A percentile compares a stretch with the other conserved stretches of the same genome.
These are phyloP conservation scores for Aspergillus pseudotamarii DNA, from an alignment of 2,329 filamentous ascomycete species.

Conservation along the genomic window DNA sequence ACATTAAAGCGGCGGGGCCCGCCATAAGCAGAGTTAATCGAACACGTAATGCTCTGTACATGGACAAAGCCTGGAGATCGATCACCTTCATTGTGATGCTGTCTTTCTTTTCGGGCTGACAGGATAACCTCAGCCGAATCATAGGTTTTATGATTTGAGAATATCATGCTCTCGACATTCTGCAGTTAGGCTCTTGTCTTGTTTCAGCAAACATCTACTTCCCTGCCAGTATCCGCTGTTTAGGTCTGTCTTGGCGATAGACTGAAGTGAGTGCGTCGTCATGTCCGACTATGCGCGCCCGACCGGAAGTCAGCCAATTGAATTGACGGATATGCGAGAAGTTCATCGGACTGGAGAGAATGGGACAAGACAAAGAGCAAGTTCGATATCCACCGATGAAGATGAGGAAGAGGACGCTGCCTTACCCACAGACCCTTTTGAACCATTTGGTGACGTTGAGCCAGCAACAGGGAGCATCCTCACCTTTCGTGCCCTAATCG, in stretches of 20 bases:
- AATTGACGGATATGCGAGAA: not conserved
- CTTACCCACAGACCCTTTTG: not conserved
- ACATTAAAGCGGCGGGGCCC: not conserved
- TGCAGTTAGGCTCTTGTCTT: not conserved
- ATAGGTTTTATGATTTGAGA: not conserved
- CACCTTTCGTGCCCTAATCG: constrained; percentile 4
- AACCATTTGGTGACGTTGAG: not conserved
- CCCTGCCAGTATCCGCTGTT: not conserved
- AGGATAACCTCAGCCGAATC: not conserved
- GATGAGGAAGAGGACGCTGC: not conserved
- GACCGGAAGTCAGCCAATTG: not conserved
- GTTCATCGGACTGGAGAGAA: not conserved
- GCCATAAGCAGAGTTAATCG: not conserved
- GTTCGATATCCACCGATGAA: not conserved
- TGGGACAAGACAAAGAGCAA: not conserved
- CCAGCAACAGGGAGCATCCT: not conserved
- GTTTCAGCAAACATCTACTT: too few species aligned
- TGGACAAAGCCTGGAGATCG: not conserved
- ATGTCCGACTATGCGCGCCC: not conserved
- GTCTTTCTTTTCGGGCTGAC: not conserved
- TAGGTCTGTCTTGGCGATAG: not conserved
- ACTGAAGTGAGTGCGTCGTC: not conserved
- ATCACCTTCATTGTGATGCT: not conserved
- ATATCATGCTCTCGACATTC: not conserved
- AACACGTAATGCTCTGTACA: not conserved